Conservation (phyloP, 129 eudicot species). For the Chrysanthemum lavandulifolium region DNA sequence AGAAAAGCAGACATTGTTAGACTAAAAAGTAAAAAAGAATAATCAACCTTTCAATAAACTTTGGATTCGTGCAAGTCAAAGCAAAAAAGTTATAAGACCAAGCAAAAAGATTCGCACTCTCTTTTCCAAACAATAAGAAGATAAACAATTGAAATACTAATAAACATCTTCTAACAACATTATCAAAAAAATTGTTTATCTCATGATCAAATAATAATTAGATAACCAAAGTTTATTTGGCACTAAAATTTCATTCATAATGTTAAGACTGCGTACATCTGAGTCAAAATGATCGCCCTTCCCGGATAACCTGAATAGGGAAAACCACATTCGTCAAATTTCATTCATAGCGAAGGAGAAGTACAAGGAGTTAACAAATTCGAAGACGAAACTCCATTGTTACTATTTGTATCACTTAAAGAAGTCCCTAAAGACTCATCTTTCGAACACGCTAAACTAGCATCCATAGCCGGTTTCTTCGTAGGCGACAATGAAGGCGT, state of each 20-base stretch:
- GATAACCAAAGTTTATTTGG: neutral
- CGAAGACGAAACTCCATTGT: conserved; percentile 48
- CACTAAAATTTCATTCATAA: neutral
- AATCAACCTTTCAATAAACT: neutral
- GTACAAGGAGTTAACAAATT: conserved; percentile 54
- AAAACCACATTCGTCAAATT: no score
- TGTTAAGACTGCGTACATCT: no score
- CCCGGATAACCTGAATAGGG: no score
- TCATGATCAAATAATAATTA: neutral
- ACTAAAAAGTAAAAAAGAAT: neutral
- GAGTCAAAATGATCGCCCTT: no score
- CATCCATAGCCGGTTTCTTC: conserved; percentile 57
- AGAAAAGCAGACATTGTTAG: no score
- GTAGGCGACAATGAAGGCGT: conserved; percentile 54
- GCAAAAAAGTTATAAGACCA: neutral
- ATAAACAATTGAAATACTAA: no score
- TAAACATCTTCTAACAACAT: no score
- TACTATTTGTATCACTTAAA: conserved; percentile 56
- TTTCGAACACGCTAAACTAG: conserved; percentile 38
- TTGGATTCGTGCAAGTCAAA: neutral
- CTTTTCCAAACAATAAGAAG: neutral
- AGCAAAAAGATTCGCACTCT: neutral
- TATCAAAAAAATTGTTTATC: no score
- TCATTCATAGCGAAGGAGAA: conserved; percentile 68
- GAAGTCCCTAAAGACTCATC: conserved; percentile 50